Base-by-base conservation (phyloP, 371 early-diverging fungal species). In the Fennellomyces sp. region DNA sequence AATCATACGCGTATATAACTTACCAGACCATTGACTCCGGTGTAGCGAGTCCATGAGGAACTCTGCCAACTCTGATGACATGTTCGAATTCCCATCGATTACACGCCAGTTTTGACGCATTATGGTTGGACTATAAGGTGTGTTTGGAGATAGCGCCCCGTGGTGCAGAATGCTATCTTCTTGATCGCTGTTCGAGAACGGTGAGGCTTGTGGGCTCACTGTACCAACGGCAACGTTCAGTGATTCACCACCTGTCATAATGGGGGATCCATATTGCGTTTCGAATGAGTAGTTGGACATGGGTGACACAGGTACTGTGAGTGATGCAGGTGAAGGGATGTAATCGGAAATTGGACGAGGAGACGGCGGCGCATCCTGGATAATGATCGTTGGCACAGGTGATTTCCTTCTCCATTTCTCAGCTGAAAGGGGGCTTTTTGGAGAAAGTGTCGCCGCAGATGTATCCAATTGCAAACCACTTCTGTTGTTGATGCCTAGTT, bases 351-450 rank as follows among this genome's bases (percentile, higher is more conserved):
- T 51, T n/a, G n/a, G 36, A 29, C 30, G 61, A 26, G 58, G 57
- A 26, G 66, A 57, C 6, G 53, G 52, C 1, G 69, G 41, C 2
- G 62, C 72, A 55, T 65, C 73, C 31, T 71, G 60, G 25, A 76
- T 69, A 10, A 76, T 67, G 26, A 76, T 76, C 3, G 71, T 71
- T n/a, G 77, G 77, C 0, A 76, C 74, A 13, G 61, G 55, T 36
- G 61, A 61, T 31, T 55, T 11, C 7, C 55, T 21, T 27, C 42
- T 53, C 38, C 26, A 38, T 10, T 36, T 41, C 15, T 35, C 31
- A 11, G 59, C 17, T 29, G 35, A 33, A 6, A 15, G 13, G 19
- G 59, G 39, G 38, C 50, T 33, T n/a, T 30, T 48, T 15, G 59
- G 59, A 0, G 38, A 38, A 13, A 61, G 42, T 6, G 42, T 61